Conservation (phyloP, 208 protist species). For the Leishmania amazonensis region DNA sequence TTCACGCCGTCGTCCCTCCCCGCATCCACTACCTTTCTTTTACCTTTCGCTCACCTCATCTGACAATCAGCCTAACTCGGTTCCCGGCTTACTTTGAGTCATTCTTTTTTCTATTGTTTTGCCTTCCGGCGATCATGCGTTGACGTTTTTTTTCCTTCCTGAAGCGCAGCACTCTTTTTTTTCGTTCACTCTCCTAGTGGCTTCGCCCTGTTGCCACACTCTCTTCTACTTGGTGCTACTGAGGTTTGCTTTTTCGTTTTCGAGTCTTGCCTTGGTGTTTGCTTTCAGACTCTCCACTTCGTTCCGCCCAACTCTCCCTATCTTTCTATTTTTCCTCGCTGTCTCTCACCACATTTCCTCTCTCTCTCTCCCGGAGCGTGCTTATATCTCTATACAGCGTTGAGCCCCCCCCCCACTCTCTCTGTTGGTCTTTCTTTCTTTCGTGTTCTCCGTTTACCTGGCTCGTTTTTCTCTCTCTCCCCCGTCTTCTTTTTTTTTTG, state of each 20-base stretch:
- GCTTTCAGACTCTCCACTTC: background rate
- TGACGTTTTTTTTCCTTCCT: background rate
- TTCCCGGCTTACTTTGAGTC: background rate
- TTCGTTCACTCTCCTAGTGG: background rate
- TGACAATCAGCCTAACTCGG: background rate
- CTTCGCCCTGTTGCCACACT: background rate
- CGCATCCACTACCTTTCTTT: background rate
- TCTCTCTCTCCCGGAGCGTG: background rate
- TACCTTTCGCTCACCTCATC: background rate
- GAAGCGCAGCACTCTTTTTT: background rate
- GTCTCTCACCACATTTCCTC: background rate
- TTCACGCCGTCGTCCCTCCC: background rate
- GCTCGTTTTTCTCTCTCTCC: background rate
- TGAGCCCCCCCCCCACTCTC: background rate
- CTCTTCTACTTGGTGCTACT: background rate
- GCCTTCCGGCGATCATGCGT: background rate
- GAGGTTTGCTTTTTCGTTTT: background rate
- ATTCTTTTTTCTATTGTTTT: background rate
- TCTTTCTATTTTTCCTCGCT: background rate
- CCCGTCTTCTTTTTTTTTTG: background rate
- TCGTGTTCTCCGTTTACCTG: background rate
- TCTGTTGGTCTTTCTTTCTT: background rate
- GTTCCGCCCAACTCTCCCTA: background rate
- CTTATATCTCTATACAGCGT: background rate
- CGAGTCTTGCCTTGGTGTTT: background rate